phyloP scores from a whole-genome alignment of 108 stramenopile genomes.

The Skeletonema marinoi region DNA sequence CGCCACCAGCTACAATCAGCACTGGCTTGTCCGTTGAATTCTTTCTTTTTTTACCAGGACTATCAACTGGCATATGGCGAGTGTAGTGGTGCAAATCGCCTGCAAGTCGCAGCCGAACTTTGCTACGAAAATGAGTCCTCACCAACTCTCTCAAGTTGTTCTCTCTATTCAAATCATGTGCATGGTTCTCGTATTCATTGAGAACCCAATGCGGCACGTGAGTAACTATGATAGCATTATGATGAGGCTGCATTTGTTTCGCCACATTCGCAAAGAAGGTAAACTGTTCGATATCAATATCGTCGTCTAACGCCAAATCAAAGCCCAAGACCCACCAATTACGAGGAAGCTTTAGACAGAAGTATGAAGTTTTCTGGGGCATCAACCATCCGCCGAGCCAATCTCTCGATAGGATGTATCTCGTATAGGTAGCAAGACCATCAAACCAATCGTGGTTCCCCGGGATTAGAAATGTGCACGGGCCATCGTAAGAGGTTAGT shows the following conservation, averaged over 20 bases:
- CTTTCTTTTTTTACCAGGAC: neutral
- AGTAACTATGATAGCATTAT: constrained; percentile 54
- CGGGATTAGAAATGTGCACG: constrained; percentile 40
- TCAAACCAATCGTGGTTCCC: constrained; percentile 81
- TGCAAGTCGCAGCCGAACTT: constrained; percentile 55
- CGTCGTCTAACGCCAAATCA: constrained; percentile 60
- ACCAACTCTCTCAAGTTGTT: constrained; percentile 58
- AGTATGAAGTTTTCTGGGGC: constrained; percentile 66
- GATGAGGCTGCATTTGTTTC: constrained; percentile 32
- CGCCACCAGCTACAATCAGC: constrained; percentile 65
- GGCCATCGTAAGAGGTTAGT: too few relatives aligned
- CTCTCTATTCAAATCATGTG: constrained; percentile 32
- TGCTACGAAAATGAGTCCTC: constrained; percentile 49
- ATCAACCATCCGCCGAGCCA: constrained; percentile 73
- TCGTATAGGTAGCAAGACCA: constrained; percentile 60
- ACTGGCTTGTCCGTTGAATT: constrained; percentile 28
- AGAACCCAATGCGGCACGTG: constrained; percentile 68
- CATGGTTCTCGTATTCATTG: constrained; percentile 42
- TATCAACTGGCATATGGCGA: constrained; percentile 44
- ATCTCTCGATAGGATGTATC: constrained; percentile 60
- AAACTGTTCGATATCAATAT: constrained; percentile 71
- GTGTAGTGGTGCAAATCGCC: constrained; percentile 75
- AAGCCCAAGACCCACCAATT: constrained; percentile 67
- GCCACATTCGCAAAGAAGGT: constrained; percentile 61
- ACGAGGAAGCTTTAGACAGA: constrained; percentile 54